Conservation (phyloP, 192 early-diverging fungal species). For the Linnemannia hyalina region DNA sequence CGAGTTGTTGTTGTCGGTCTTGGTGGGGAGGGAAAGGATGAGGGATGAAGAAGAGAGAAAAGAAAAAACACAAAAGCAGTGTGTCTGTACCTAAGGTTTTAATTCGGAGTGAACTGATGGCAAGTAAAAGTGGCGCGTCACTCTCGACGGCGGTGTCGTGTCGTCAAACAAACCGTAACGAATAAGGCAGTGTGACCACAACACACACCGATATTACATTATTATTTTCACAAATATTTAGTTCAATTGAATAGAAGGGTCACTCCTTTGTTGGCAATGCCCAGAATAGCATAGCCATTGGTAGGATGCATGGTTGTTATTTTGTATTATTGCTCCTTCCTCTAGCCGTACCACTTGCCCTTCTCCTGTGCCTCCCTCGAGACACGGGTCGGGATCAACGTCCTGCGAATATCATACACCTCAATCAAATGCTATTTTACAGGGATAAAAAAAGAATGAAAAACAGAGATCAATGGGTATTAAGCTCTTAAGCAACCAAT, state of each 20-base stretch:
- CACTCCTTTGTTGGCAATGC: too few relatives aligned
- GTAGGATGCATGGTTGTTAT: too few relatives aligned
- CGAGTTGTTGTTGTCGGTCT: background rate
- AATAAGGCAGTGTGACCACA: too few relatives aligned
- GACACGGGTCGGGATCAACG: constrained; percentile 74
- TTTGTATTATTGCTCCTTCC: background rate
- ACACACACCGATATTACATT: too few relatives aligned
- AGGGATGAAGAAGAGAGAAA: background rate
- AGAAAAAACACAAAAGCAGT: background rate
- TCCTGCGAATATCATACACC: constrained; percentile 69
- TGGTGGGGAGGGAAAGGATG: background rate
- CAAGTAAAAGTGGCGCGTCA: too few relatives aligned
- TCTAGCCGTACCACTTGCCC: constrained; percentile 63
- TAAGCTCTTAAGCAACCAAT: background rate
- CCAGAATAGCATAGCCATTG: too few relatives aligned
- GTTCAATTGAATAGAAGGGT: too few relatives aligned
- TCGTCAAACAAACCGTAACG: too few relatives aligned
- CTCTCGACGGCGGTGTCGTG: too few relatives aligned
- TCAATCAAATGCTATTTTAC: constrained; percentile 71
- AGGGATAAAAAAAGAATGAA: background rate
- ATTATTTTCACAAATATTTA: too few relatives aligned
- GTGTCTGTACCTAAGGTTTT: too few relatives aligned
- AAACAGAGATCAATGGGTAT: background rate
- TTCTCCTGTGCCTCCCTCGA: constrained; percentile 27
- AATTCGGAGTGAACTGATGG: too few relatives aligned